A percentile compares a stretch with the other conserved stretches of the same genome.
Conservation (phyloP, 176 grass and related monocot genomes). For the Bothriochloa decipiens region DNA sequence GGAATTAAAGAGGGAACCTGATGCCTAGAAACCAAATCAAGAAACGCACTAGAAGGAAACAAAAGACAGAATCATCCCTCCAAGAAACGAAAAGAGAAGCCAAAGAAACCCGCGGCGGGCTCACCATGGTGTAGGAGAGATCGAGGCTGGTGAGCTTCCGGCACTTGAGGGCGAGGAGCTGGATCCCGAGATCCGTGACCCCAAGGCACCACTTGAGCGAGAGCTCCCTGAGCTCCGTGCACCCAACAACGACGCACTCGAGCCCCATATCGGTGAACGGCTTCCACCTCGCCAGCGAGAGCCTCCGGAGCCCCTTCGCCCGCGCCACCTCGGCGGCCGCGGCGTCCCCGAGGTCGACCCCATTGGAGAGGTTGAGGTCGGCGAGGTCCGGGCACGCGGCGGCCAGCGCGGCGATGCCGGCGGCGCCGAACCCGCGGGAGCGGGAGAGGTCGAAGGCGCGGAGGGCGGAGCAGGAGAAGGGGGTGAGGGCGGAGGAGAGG, state of each 20-base stretch:
- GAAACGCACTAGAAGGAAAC: background rate
- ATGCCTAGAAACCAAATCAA: background rate
- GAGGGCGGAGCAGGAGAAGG: slow-evolving; percentile 2
- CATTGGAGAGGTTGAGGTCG: slow-evolving; percentile 82
- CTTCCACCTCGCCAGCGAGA: slow-evolving; percentile 28
- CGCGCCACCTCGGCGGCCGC: slow-evolving; percentile 51
- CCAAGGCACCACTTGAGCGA: too few relatives aligned
- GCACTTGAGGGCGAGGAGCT: too few relatives aligned
- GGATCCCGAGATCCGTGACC: too few relatives aligned
- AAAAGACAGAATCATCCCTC: background rate
- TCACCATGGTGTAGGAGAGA: background rate
- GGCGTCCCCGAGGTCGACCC: slow-evolving; percentile 54
- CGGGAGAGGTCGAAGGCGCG: slow-evolving; percentile 70
- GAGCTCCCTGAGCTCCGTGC: too few relatives aligned
- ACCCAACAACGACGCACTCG: too few relatives aligned
- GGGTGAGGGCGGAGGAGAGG: slow-evolving; percentile 32
- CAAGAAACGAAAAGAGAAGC: background rate
- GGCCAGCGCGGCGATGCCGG: slow-evolving; percentile 54
- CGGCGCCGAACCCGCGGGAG: slow-evolving; percentile 57
- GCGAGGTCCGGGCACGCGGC: slow-evolving; percentile 41
- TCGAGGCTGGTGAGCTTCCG: too few relatives aligned
- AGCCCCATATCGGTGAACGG: too few relatives aligned
- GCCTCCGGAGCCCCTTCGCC: slow-evolving; percentile 35
- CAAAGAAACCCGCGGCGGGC: background rate
- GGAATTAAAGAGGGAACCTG: background rate